Evolutionary conservation across 2,329 filamentous ascomycete genomes (phyloP).

Genomic region (Trichoderma sp.): DNA sequence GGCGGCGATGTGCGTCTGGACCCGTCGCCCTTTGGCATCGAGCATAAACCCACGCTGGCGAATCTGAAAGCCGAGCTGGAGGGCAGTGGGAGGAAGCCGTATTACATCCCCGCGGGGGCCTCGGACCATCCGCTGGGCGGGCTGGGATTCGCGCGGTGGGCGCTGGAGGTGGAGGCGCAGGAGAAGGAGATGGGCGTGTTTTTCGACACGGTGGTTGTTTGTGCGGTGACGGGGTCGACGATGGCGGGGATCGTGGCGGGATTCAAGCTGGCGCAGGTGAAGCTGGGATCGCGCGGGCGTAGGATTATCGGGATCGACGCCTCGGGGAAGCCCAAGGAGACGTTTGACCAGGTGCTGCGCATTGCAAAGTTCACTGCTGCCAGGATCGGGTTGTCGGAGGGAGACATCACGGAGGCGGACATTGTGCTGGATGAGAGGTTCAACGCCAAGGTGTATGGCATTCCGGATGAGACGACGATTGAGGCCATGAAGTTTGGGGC

Average conservation of each 20-base stretch:
- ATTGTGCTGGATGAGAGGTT: conserved; percentile 63
- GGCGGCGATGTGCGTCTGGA: conserved; percentile 66
- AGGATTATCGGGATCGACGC: conserved; percentile 68
- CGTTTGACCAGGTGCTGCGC: conserved; percentile 65
- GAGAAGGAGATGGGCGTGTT: conserved; percentile 64
- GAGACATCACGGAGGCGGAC: conserved; percentile 64
- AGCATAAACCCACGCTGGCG: conserved; percentile 65
- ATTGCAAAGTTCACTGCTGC: conserved; percentile 67
- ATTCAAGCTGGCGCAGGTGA: conserved; percentile 63
- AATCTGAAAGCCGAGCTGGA: conserved; percentile 58
- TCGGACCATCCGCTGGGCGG: conserved; percentile 72
- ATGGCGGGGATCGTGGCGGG: conserved; percentile 74
- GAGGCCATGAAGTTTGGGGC: conserved; percentile 72
- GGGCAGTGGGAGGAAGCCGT: conserved; percentile 61
- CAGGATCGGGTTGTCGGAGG: conserved; percentile 63
- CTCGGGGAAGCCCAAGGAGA: conserved; percentile 53
- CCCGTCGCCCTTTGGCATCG: conserved; percentile 66
- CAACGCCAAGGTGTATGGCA: conserved; percentile 69
- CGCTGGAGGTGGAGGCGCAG: conserved; percentile 68
- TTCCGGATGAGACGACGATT: conserved; percentile 67
- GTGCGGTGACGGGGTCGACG: conserved; percentile 72
- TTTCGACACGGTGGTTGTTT: conserved; percentile 70
- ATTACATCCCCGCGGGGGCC: conserved; percentile 73
- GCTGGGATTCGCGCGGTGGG: conserved; percentile 71
- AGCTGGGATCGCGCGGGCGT: conserved; percentile 49